phyloP scores from a whole-genome alignment of 192 early-diverging fungal species.

The Umbelopsis isabellina region DNA sequence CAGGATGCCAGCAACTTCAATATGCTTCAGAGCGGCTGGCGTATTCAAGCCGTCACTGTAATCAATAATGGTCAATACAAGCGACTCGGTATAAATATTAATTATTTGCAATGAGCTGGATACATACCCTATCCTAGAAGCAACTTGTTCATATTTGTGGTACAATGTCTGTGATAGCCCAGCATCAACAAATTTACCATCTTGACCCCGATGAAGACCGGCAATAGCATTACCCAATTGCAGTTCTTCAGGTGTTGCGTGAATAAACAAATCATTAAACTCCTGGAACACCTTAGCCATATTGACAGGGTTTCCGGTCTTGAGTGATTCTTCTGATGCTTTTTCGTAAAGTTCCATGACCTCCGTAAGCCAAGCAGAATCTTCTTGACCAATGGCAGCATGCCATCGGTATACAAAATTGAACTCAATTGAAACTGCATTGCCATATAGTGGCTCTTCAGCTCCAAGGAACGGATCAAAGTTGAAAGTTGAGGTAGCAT shows the following conservation, averaged over 20 bases:
- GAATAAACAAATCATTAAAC: slow-evolving; percentile 30
- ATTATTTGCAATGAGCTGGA: not conserved
- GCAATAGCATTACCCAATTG: slow-evolving; percentile 29
- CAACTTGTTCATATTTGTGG: slow-evolving; percentile 25
- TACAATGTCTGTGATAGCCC: slow-evolving; percentile 16
- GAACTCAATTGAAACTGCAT: slow-evolving; percentile 50
- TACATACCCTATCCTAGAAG: slow-evolving; percentile 33
- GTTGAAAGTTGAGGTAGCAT: slow-evolving; percentile 32
- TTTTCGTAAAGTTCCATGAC: slow-evolving; percentile 31
- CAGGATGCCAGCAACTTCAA: slow-evolving; percentile 50
- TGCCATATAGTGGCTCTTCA: slow-evolving; percentile 39
- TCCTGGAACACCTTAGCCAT: slow-evolving; percentile 20
- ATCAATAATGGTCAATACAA: slow-evolving; percentile 2
- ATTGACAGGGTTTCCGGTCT: slow-evolving; percentile 23
- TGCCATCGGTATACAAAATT: slow-evolving; percentile 52
- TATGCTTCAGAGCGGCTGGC: slow-evolving; percentile 37
- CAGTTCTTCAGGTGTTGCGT: slow-evolving; percentile 32
- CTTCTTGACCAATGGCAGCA: slow-evolving; percentile 44
- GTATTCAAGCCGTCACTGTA: slow-evolving; percentile 47
- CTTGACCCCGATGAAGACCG: slow-evolving; percentile 38
- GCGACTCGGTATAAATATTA: not conserved
- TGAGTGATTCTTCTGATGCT: not conserved
- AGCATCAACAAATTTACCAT: slow-evolving; percentile 24
- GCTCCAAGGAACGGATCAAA: slow-evolving; percentile 38
- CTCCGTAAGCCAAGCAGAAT: slow-evolving; percentile 38